Percentiles rank a stretch among this genome's conserved stretches.
Conservation (phyloP, 768 basidiomycete species). For the Trametopsis cervina region DNA sequence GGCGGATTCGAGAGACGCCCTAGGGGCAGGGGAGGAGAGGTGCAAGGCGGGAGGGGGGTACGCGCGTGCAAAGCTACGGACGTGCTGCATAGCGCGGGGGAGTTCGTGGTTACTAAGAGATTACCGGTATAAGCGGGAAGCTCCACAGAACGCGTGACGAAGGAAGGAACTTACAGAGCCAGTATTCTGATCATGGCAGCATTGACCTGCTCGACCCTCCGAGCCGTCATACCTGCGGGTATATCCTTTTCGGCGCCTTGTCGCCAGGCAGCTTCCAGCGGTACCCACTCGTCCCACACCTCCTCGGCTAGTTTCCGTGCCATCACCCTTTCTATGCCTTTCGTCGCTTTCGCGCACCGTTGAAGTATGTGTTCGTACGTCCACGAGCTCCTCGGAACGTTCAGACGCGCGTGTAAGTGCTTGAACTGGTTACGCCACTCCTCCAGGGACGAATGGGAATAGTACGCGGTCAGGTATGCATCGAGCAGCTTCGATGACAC, state of each 20-base stretch:
- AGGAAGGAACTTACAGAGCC: conserved; percentile 41
- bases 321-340: conserved; percentile 38
- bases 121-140: conserved; percentile 5
- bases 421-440: conserved; percentile 41
- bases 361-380: conserved; percentile 64
- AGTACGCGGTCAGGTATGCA: conserved; percentile 76
- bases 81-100: conserved; percentile 45
- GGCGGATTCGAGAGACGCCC: too few species aligned
- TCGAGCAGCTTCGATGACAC: conserved; percentile 63
- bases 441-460: conserved; percentile 47
- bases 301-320: conserved; percentile 49
- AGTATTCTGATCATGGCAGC: conserved; percentile 60
- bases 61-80: conserved; percentile 53
- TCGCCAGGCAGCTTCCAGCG: conserved; percentile 34
- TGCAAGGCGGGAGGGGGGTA: conserved; percentile 52
- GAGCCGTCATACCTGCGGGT: conserved; percentile 19
- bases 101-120: conserved; percentile 38
- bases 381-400: conserved; percentile 41
- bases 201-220: conserved; percentile 65
- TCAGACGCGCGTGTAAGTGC: conserved; percentile 37
- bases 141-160: conserved; percentile 1
- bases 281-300: conserved; percentile 62
- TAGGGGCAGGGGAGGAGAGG: too few species aligned
- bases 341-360: conserved; percentile 41
- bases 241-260: conserved; percentile 23